Evolutionary conservation across 805 yeast species (phyloP).

Genomic region (Cyberlindnera euphorbiiphila): DNA sequence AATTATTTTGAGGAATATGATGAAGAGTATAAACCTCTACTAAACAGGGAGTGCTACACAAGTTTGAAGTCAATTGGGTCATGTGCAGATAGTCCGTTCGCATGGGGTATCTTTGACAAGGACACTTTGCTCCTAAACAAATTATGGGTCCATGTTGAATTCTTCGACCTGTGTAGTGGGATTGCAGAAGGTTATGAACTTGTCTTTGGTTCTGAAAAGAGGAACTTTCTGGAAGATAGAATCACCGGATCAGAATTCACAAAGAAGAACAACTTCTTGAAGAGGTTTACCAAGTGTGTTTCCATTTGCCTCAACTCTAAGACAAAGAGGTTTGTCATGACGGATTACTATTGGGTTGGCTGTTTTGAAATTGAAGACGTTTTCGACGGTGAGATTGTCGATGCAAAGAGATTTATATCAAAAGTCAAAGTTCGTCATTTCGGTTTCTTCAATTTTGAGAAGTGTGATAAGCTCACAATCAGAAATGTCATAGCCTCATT

Average conservation of each 20-base stretch:
- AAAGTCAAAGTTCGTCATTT: constrained; percentile 27
- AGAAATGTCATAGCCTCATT: constrained; percentile 26
- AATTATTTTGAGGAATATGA: constrained; percentile 17
- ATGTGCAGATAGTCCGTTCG: constrained; percentile 20
- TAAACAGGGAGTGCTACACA: constrained; percentile 9
- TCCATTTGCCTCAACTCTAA: constrained; percentile 27
- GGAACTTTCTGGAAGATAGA: constrained; percentile 6
- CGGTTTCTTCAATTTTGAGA: constrained; percentile 21
- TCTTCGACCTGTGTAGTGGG: constrained; percentile 21
- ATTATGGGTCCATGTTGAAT: constrained; percentile 25
- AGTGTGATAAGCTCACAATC: constrained; percentile 18
- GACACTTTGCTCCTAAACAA: constrained; percentile 20
- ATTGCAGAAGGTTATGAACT: constrained; percentile 29
- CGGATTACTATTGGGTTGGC: constrained; percentile 28
- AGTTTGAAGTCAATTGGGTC: constrained; percentile 27
- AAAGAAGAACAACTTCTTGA: constrained; percentile 25
- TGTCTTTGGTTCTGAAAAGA: constrained; percentile 20
- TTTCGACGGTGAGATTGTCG: constrained; percentile 25
- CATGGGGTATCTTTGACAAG: constrained; percentile 24
- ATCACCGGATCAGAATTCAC: constrained; percentile 23
- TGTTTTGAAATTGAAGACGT: constrained; percentile 27
- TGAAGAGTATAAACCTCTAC: constrained; percentile 15
- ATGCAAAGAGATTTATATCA: constrained; percentile 21
- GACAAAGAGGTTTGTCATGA: constrained; percentile 24
- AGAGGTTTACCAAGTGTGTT: constrained; percentile 27